Base-by-base conservation (phyloP, 345 rosid genomes). In the Salix dunnii region DNA sequence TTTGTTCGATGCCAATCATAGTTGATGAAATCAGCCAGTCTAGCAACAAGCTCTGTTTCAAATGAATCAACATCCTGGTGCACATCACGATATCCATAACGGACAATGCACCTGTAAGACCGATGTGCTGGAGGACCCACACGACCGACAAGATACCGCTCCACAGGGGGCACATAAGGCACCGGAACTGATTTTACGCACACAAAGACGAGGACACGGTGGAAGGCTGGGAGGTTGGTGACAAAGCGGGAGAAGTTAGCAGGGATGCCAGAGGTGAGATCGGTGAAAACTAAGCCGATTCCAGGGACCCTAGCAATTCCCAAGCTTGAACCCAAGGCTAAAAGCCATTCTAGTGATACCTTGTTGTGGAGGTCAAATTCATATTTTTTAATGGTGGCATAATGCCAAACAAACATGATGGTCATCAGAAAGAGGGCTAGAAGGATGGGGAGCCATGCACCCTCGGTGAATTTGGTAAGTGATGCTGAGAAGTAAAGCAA, bases 391-490 rank as follows among this genome's bases (percentile, higher is more conserved):
- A 92, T 85, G 73, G 99, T 94, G 21, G 93, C 89, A 72, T 94
- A 96, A 78, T 94, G 98, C 99, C 99, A 96, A 67, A 96, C 90
- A 73, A 96, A 90, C 99, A 96, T 92, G 88, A 92, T 75, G 72
- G 87, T 91, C 89, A 92, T 91, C 77, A 96, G 93, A 72, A 92
- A 61, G 30, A 96, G 88, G 21, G 99, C 97, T 62, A 94, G 85
- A 82, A 96, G 99, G 76, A 96, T 94, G 18, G 99, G 99, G 31
- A 96, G 97, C 99, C 99, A 96, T 31, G 99, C 99, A 68, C 99
- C 99, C 75, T 96, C 99, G 0, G 86, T 86, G 83, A 94, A 96
- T 81, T 96, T 96, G 77, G 97, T 92, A 23, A 96, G 94, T 6
- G 99, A 96, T 49, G 99, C 98, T 4, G 99, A 94, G 90, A 96